phyloP scores from a whole-genome alignment of 495 filamentous ascomycete genomes.

The Acidiella bohemica region DNA sequence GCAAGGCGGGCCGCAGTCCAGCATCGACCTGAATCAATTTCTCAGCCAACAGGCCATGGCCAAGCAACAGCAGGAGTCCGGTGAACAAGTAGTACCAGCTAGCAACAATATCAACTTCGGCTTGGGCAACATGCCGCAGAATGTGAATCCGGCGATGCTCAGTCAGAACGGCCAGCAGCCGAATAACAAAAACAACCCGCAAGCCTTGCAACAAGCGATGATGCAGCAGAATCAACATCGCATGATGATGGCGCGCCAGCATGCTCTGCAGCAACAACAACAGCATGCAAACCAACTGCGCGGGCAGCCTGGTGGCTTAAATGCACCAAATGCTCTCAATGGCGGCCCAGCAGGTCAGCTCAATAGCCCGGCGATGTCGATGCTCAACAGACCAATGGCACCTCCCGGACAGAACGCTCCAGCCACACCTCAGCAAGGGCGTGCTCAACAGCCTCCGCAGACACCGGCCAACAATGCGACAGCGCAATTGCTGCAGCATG shows the following conservation, averaged over 20 bases:
- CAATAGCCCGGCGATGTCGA: slow-evolving; percentile 33
- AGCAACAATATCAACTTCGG: slow-evolving; percentile 39
- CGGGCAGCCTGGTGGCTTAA: slow-evolving; percentile 36
- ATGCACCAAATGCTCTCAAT: slow-evolving; percentile 33
- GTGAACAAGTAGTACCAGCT: slow-evolving; percentile 53
- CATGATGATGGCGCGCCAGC: slow-evolving; percentile 25
- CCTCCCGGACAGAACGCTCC: slow-evolving; percentile 21
- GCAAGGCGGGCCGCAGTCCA: slow-evolving; percentile 35
- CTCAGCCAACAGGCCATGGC: slow-evolving; percentile 50
- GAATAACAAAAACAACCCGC: slow-evolving; percentile 2
- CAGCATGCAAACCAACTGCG: slow-evolving; percentile 29
- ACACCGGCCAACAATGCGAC: slow-evolving; percentile 9
- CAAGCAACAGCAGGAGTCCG: slow-evolving; percentile 48
- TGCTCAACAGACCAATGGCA: slow-evolving; percentile 48
- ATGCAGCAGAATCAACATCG: slow-evolving; percentile 14
- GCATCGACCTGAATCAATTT: slow-evolving; percentile 23
- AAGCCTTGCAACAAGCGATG: slow-evolving; percentile 14
- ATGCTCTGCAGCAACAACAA: slow-evolving; percentile 32
- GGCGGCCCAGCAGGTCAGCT: slow-evolving; percentile 33
- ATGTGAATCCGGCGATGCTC: slow-evolving; percentile 20
- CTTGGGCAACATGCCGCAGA: slow-evolving; percentile 15
- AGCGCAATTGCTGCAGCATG: slow-evolving; percentile 14
- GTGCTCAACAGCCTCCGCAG: slow-evolving; percentile 6
- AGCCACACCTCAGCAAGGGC: slow-evolving; percentile 13
- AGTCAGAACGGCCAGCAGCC: slow-evolving; percentile 9